Conservation (phyloP, 768 basidiomycete species). For the Dendrothele bispora region DNA sequence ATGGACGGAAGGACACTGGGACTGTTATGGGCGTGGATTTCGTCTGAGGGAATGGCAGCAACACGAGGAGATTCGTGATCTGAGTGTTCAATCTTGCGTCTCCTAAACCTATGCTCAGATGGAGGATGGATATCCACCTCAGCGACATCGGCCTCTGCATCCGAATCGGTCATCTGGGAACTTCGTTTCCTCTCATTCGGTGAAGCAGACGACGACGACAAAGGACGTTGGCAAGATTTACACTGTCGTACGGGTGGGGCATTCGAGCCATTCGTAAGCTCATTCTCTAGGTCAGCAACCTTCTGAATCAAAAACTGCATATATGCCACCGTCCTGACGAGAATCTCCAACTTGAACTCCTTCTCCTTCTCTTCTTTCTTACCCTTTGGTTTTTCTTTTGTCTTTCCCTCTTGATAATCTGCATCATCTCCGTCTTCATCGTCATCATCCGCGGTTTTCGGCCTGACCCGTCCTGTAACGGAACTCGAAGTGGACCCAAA, state of each 20-base stretch:
- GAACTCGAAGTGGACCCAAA: conserved; percentile 29
- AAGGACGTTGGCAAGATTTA: no score
- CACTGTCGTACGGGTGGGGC: no score
- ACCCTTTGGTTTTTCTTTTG: conserved; percentile 33
- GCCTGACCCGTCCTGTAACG: background rate
- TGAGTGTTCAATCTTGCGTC: no score
- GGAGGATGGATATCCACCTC: no score
- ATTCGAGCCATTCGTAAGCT: conserved; percentile 14
- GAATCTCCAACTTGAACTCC: conserved; percentile 91
- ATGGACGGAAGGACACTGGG: conserved; percentile 56
- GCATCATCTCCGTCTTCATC: conserved; percentile 37
- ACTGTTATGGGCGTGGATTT: conserved; percentile 5
- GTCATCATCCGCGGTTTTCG: conserved; percentile 31
- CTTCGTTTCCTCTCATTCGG: no score
- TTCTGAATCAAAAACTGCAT: conserved; percentile 67
- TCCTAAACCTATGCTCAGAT: no score
- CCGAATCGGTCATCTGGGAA: no score
- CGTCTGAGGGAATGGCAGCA: no score
- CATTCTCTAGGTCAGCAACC: conserved; percentile 41
- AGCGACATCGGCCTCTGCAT: no score
- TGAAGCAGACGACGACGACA: no score
- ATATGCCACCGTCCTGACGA: conserved; percentile 79
- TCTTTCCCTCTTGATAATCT: conserved; percentile 29
- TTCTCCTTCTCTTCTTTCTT: conserved; percentile 67
- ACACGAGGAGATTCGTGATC: no score